Evolutionary conservation across 768 basidiomycete genomes (phyloP), one percentile per base, ranked within the genome.

Genomic region (Tylopilus rubrobrunneus): DNA sequence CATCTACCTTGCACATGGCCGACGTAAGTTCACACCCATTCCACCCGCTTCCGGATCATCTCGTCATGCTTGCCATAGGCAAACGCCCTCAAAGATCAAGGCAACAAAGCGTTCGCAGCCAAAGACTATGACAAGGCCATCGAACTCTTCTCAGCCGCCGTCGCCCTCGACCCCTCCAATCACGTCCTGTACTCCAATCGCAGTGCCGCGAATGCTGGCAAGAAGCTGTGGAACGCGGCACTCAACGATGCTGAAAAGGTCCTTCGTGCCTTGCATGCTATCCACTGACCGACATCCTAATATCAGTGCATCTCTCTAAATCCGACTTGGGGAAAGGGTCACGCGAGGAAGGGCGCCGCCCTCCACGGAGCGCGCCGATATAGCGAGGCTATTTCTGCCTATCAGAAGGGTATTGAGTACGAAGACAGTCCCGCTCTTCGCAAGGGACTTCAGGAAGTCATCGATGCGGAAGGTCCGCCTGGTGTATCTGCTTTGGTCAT

Each of bases 81-180:
- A 45, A 75, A 78, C 67, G 74, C 83, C 55, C 77, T 97, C 60
- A 98, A 98, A 76, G 89, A 92, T 66, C 84, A 84, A 66, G 95
- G 94, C 65, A 98, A 98, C 80, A 93, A 94, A 67, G 93, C 95
- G 21, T 98, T 98, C 73, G 78, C 89, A 37, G 91, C 91, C 51
- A 97, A 93, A 69, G 83, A 97, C 63, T 97, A 90, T 73, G 86
- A 91, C 74, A 84, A 79, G 62, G 94, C 95, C 7, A 89, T 91
- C 76, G 80, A 87, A 65, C 74, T 88, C 45, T 92, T 92, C 72
- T 78, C 83, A 5, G 79, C 92, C 64, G 95, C 90, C 19, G 89
- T 98, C 66, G 83, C 78, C 45, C 63, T 95, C 61, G 93, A 97
- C 72, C 76, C 87, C 2, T 76, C 75, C 36, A 96, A 96, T 67